Evolutionary conservation across 129 eudicot genomes (phyloP), one percentile per base, ranked within the genome.

Genomic region (Escallonia rubra): DNA sequence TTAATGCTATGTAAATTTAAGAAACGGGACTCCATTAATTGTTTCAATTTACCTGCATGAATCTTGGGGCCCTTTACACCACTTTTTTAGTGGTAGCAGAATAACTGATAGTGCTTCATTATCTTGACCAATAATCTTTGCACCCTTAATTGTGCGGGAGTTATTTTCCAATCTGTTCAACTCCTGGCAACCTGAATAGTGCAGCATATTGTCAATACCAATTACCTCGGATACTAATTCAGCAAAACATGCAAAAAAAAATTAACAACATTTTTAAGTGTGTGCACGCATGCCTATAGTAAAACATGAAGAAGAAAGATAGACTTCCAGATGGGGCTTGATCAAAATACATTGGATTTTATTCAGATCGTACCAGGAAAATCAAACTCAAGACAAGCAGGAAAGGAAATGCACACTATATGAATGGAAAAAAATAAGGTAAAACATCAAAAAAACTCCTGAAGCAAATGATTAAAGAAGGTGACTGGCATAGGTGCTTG

Each of bases 71-170:
- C 66, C 79, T 38, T 71, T 67, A n/a, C 76, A 53, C 53, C 85
- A 78, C 6, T 60, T 77, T 81, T 81, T 94, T 16, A 90, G 66
- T 63, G 94, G 99, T 64, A 83, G 69, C 79, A 94, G 79, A 77
- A 90, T 83, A 73, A 82, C 88, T 53, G 90, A 73, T 63, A 94
- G 65, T 59, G 96, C 82, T 75, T 90, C 97, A 63, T 94, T 94
- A 61, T 90, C 97, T 81, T 90, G 93, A 47, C 97, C 99, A 59
- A 94, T 82, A 56, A 80, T 51, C 70, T 90, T 87, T 15, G 99
- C 96, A 78, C 99, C 96, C 73, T 90, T 89, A 57, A 79, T 85
- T 2, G 87, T 87, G 49, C 97, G 94, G 61, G 97, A 87, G 79
- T 87, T 85, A 64, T 71, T 85, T 66, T 94, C 99, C 77, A 90